Percentiles rank a stretch among this genome's conserved stretches.
phyloP scores from a whole-genome alignment of 2,329 filamentous ascomycete genomes.

The Paraphoma chrysanthemicola region DNA sequence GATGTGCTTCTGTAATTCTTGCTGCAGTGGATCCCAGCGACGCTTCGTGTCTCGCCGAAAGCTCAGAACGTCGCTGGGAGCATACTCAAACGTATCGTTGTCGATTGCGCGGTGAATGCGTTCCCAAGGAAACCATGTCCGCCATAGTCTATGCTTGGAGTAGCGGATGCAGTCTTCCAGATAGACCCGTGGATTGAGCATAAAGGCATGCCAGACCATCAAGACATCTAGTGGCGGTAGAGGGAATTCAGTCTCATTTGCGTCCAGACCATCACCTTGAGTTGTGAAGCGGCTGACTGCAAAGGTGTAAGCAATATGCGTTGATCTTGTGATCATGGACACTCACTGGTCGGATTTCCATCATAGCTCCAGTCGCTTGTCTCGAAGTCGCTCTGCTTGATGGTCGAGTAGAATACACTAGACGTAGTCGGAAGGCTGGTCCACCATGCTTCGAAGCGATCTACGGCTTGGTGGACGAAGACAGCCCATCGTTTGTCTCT shows the following conservation, averaged over 20 bases:
- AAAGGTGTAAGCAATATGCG: not conserved
- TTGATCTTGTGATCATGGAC: not conserved
- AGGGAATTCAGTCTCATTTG: not conserved
- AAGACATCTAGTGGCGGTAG: slow-evolving; percentile 66
- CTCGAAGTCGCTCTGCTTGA: slow-evolving; percentile 41
- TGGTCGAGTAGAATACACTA: slow-evolving; percentile 12
- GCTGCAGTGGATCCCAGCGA: slow-evolving; percentile 67
- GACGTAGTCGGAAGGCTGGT: slow-evolving; percentile 22
- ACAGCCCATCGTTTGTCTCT: slow-evolving; percentile 78
- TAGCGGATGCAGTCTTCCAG: slow-evolving; percentile 74
- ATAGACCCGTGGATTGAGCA: slow-evolving; percentile 78
- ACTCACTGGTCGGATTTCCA: not conserved
- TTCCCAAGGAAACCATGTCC: slow-evolving; percentile 70
- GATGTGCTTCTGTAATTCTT: slow-evolving; percentile 57
- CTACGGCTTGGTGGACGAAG: slow-evolving; percentile 71
- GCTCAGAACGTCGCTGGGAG: slow-evolving; percentile 28
- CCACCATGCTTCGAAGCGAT: slow-evolving; percentile 75
- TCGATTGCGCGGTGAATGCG: slow-evolving; percentile 56
- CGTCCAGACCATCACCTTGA: slow-evolving; percentile 3
- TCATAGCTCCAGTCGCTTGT: not conserved
- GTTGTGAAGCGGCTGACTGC: slow-evolving; percentile 9
- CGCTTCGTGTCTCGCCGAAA: slow-evolving; percentile 61
- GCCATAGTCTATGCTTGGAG: slow-evolving; percentile 65
- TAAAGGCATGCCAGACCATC: slow-evolving; percentile 81
- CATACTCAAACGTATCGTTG: slow-evolving; percentile 63